Evolutionary conservation across 345 rosid species (phyloP), one percentile per base, ranked within the genome.

Genomic region (Atalantia buxifolia): DNA sequence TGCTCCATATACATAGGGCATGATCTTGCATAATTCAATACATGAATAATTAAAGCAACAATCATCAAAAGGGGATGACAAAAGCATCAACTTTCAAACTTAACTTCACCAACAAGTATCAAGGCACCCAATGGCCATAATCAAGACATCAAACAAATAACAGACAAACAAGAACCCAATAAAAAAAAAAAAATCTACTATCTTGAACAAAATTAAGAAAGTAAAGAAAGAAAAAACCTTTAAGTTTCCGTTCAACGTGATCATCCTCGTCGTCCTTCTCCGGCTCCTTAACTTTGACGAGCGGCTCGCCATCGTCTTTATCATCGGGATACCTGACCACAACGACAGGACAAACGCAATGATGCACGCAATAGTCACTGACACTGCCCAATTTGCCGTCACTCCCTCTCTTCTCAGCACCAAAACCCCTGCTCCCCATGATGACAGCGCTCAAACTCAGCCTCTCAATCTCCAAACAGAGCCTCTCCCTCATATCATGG

Each of bases 401-500:
- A 56, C 85, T 90, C 19, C 97, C 98, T 30, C 88, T 82, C 83
- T 78, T 88, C 81, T 86, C 94, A 1, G 99, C 99, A 2, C 99
- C 97, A 70, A 85, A 93, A 6, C 97, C 98, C 66, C 97, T 69
- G 71, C 98, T 94, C 1, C 98, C 98, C 98, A 95, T 90, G 14
- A 95, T 90, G 55, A 93, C 95, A 1, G 94, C 95, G 55, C 95
- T 92, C 55, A 95, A 80, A 7, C 87, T 87, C 31, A 95, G 80
- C 82, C 98, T 79, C 85, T 95, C 98, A 62, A 89, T 93, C 87
- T 95, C 98, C 75, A 95, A 71, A 55, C 98, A 95, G 9, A 95
- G 86, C 80, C 98, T 89, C 91, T 95, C 98, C 84, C 92, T 91
- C 98, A 94, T 94, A 72, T 94, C 98, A 48, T 95, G 98, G 73